A percentile compares a stretch with the other conserved stretches of the same genome.
These are phyloP conservation scores for Psilocybe azurescens DNA, from an alignment of 768 basidiomycete species.

Conservation along the genomic window DNA sequence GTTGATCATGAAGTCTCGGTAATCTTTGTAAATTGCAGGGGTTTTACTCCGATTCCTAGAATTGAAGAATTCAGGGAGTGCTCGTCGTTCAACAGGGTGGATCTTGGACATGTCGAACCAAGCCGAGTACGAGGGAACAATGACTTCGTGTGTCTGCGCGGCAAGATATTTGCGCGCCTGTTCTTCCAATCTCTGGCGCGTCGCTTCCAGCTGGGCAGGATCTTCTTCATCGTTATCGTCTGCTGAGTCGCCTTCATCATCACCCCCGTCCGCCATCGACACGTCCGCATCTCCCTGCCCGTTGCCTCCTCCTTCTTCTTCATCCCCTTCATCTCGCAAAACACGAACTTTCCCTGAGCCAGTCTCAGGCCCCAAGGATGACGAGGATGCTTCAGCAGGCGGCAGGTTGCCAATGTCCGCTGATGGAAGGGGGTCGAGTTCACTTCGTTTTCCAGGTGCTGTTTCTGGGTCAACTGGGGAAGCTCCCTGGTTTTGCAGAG, in stretches of 20 bases:
- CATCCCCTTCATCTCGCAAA: slow-evolving; percentile 63
- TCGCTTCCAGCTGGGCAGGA: slow-evolving; percentile 82
- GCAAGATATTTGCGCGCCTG: slow-evolving; percentile 95
- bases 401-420: slow-evolving; percentile 81
- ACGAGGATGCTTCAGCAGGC: slow-evolving; percentile 40
- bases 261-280: slow-evolving; percentile 80
- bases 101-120: slow-evolving; percentile 98
- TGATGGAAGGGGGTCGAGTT: slow-evolving; percentile 83
- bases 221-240: slow-evolving; percentile 89
- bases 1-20: slow-evolving; percentile 99
- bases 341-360: slow-evolving; percentile 47
- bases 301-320: slow-evolving; percentile 55
- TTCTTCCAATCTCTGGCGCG: slow-evolving; percentile 78
- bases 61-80: slow-evolving; percentile 98
- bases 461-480: slow-evolving; percentile 77
- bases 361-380: slow-evolving; percentile 43
- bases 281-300: slow-evolving; percentile 42
- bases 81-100: slow-evolving; percentile 89
- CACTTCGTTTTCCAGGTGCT: slow-evolving; percentile 86
- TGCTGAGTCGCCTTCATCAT: slow-evolving; percentile 78
- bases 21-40: slow-evolving; percentile 97
- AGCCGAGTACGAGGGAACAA: slow-evolving; percentile 95
- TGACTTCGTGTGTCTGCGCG: slow-evolving; percentile 94
- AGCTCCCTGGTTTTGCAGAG: slow-evolving; percentile 65
- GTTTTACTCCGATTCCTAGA: slow-evolving; percentile 94